Base-by-base conservation (phyloP, 2,329 filamentous ascomycete genomes). In the Verticillium klebahnii region DNA sequence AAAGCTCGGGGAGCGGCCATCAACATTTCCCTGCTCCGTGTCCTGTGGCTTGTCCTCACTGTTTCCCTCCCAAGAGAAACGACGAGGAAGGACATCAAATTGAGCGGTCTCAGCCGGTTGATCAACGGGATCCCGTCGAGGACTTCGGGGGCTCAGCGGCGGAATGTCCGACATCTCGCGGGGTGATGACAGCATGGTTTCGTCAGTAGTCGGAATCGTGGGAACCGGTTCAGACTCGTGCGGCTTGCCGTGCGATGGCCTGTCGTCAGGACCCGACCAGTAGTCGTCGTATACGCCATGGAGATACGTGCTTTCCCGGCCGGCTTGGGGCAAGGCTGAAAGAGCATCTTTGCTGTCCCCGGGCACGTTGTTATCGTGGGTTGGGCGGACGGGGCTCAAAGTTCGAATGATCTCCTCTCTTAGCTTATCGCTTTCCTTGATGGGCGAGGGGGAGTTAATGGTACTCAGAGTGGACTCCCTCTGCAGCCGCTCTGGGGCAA, bases 361-460 rank as follows among this genome's bases (percentile, higher is more conserved):
- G 39, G 60, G 14, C 11, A 40, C 58, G 39, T 63, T n/a, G 40
- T 45, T 8, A 4, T 60, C 62, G 17, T 57, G 56, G 23, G 64
- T 65, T 4, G 74, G 68, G 34, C 74, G 75, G 14, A 77, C 71
- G 0, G 87, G 82, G 60, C 82, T 87, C 2, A 93, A 77, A 52
- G 86, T 90, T 62, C 85, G 86, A 60, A 92, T 86, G 60, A 93
- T 93, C 68, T 93, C 91, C 63, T 91, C 88, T 32, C 87, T 82
- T 56, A 93, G 72, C 61, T 84, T 80, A 66, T 93, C 90, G 68
- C 85, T 92, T 68, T 92, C 89, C 66, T 88, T 85, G 62, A 88
- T 79, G 34, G 85, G 81, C 0, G 82, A 81, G 8, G 76, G 77
- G 8, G 80, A 80, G 11, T 80, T 79, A 11, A 75, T 69, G 0